Base-by-base conservation (phyloP, 495 filamentous ascomycete genomes). In the Penicillium pancosmium region DNA sequence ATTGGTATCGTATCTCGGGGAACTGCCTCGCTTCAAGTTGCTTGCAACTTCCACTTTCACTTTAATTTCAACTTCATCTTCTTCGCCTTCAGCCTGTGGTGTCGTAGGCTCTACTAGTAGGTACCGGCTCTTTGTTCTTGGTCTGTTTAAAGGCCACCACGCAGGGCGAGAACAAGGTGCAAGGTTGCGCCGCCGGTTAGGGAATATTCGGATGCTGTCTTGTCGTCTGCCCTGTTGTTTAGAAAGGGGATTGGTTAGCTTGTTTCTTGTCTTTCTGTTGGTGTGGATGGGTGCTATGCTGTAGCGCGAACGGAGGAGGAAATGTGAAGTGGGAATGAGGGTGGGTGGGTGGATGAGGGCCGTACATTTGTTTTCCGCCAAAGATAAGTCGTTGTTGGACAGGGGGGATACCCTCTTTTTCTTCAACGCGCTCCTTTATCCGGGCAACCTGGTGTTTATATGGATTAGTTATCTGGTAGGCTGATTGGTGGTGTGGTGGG, bases 381-480 rank as follows among this genome's bases (percentile, higher is more conserved):
- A 86, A 97, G 69, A 98, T 98, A 51, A 98, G 78, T 36, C 95
- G 87, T 79, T 98, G 94, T 74, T 98, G 94, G 23, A 96, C 93
- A 16, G 94, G 94, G 31, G 94, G 94, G 70, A 98, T 98, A 25
- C 94, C 94, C 73, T 98, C 95, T 72, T 97, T 97, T 78, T 98
- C 94, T 73, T 98, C 94, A 36, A 98, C 94, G 60, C 91, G 91
- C 79, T 98, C 95, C 80, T 98, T 98, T 80, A 98, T 96, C 63
- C 89, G 84, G 44, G 90, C 88, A 66, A 98, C 91, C 92, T 96
- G 41, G 13, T 44, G 15, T 18, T 44, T n/a, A 44, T 44, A 44
- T 16, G 16, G 27, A 44, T 19, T 44, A 16, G 41, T 44, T 12
- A 40, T 12, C 36, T 40, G 36, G 36, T n/a, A 1, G 36, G 11